Conservation (phyloP, 2,329 filamentous ascomycete species). For the Chaetothyriales sp. region DNA sequence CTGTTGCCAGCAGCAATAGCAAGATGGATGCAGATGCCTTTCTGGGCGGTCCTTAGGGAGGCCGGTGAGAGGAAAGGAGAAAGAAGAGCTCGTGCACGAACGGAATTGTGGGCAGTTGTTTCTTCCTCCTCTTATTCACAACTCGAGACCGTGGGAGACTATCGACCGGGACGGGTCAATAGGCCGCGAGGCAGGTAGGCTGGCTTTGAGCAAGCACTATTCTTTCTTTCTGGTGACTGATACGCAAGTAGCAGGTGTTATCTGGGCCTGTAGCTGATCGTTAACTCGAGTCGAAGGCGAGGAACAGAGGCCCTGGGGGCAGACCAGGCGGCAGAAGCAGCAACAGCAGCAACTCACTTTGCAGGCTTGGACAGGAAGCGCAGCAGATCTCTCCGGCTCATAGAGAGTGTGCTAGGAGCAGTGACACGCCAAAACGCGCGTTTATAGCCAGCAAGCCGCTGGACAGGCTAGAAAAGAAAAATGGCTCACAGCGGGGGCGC, state of each 20-base stretch:
- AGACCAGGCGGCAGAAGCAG: conserved; percentile 1
- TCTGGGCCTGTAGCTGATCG: conserved; percentile 39
- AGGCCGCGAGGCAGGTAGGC: conserved; percentile 29
- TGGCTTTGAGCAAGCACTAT: conserved; percentile 36
- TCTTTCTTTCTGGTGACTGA: conserved; percentile 10
- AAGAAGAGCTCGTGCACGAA: conserved; percentile 67
- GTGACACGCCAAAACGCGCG: not conserved
- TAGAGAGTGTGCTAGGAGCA: conserved; percentile 40
- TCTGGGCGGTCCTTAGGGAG: conserved; percentile 66
- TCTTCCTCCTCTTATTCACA: conserved; percentile 43
- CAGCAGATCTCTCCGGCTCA: conserved; percentile 81
- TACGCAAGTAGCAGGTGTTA: conserved; percentile 34
- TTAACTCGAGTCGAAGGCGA: conserved; percentile 1
- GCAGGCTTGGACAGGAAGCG: conserved; percentile 89
- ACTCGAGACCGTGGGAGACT: conserved; percentile 33
- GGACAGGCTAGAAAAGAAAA: not conserved
- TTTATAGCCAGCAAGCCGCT: not conserved
- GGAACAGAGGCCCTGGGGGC: conserved; percentile 3
- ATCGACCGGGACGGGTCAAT: conserved; percentile 58
- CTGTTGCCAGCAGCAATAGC: conserved; percentile 62
- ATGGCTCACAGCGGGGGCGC: not conserved
- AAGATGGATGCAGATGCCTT: conserved; percentile 42
- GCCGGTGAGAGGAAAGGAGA: conserved; percentile 66
- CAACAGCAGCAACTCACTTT: conserved; percentile 48
- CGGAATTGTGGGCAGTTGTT: conserved; percentile 67